Evolutionary conservation across 2,329 filamentous ascomycete species (phyloP), one percentile per base, ranked within the genome.

Genomic region (Phyllosticta paracitricarpa): DNA sequence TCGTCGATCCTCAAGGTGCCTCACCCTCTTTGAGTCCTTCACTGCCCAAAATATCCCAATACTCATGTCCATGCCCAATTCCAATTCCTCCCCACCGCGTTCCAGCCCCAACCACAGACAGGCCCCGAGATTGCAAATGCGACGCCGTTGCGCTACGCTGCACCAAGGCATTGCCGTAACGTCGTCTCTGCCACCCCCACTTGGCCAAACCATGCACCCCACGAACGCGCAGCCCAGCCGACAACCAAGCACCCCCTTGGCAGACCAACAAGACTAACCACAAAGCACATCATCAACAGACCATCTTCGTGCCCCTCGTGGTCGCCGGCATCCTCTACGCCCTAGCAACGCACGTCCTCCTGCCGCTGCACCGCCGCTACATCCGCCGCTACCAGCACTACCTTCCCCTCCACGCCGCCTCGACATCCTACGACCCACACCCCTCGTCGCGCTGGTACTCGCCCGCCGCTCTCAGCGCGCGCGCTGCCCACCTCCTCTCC

Each of bases 311-410:
- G n/a, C 78, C 78, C n/a, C 73, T 76, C 65, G 66, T 77, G 65
- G 70, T 77, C 64, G 74, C 78, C 62, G 67, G 67, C 40, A 61
- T 71, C 61, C 73, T 79, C 69, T 79, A 79, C 69, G 61, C 72
- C 67, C 63, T 75, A 62, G 67, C 76, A 61, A 73, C 73, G 64
- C 70, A 75, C 66, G 57, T 75, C 63, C 61, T 79, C 64, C 65
- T 79, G 25, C 78, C 78, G 54, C 71, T 79, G 56, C 67, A 76
- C 56, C 76, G 75, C 67, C 73, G 71, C 58, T 74, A 79, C 65
- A 72, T 75, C 66, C 70, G 68, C 62, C 73, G 74, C 67, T 79
- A 79, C 70, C 70, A 68, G 62, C 75, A 78, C 61, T 75, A 76
- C 65, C 71, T 75, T 2, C 78, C 78, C 66, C 70, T 78, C 51